phyloP scores from a whole-genome alignment of 495 filamentous ascomycete genomes.

The Hypoxylon lienhwacheense region DNA sequence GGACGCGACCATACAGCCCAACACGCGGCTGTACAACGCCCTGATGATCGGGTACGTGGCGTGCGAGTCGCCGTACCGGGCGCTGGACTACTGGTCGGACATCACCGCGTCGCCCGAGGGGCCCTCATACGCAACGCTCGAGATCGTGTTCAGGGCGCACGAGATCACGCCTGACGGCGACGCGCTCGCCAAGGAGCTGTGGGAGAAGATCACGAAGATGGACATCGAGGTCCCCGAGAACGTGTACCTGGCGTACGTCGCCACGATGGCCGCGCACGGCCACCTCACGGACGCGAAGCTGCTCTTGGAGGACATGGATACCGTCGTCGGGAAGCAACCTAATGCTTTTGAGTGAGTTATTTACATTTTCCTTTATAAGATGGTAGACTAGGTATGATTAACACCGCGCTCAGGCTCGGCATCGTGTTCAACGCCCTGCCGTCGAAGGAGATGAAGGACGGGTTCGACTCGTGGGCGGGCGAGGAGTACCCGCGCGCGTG shows the following conservation, averaged over 20 bases:
- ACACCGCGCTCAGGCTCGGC: slow-evolving; percentile 58
- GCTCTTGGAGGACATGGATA: slow-evolving; percentile 65
- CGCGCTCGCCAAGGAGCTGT: slow-evolving; percentile 67
- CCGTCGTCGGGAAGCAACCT: slow-evolving; percentile 63
- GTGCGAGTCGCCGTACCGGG: slow-evolving; percentile 63
- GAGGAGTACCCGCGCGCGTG: slow-evolving; percentile 68
- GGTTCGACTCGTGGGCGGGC: slow-evolving; percentile 72
- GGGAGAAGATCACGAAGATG: slow-evolving; percentile 70
- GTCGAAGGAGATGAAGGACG: slow-evolving; percentile 59
- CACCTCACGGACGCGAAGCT: slow-evolving; percentile 64
- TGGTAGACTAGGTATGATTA: slow-evolving; percentile 6
- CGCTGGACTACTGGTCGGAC: slow-evolving; percentile 77
- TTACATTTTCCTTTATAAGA: background rate
- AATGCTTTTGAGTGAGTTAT: slow-evolving; percentile 71
- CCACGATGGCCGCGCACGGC: slow-evolving; percentile 70
- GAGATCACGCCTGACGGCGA: slow-evolving; percentile 65
- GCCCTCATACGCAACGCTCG: slow-evolving; percentile 74
- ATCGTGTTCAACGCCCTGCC: slow-evolving; percentile 72
- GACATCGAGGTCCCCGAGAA: slow-evolving; percentile 72
- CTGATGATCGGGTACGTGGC: slow-evolving; percentile 83
- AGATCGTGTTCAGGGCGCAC: slow-evolving; percentile 76
- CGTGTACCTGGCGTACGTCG: slow-evolving; percentile 73
- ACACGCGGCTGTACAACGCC: slow-evolving; percentile 74
- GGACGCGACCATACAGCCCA: slow-evolving; percentile 73
- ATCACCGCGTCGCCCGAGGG: slow-evolving; percentile 78